Evolutionary conservation across 768 basidiomycete genomes (phyloP), one percentile per base, ranked within the genome.

Genomic region (Kwoniella heveanensis): DNA sequence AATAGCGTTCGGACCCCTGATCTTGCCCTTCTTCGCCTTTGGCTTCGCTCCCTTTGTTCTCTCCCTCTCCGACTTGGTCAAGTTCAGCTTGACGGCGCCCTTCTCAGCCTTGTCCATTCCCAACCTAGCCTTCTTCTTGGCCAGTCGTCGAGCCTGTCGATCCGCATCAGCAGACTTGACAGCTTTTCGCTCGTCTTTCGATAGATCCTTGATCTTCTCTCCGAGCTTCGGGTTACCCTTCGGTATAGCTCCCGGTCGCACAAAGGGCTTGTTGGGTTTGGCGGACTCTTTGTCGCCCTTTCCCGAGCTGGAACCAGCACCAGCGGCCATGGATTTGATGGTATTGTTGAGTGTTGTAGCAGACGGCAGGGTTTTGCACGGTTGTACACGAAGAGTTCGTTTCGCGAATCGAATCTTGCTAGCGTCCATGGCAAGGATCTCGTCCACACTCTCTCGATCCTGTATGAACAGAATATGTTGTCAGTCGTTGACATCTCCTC

Each of bases 381-480:
- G 86, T 75, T 97, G 90, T 2, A 97, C 87, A 22, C 95, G 88
- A 2, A 97, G 83, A 72, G 88, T 92, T 68, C 92, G 90, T 79
- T 95, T 96, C 19, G 91, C 91, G 74, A 97, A 92, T 77, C 90
- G 92, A 77, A 97, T 86, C 68, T 88, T 89, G 49, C 78, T 82
- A 19, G 85, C 83, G 50, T 91, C 88, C 19, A 97, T 81, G 0
- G 90, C 90, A 36, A 99, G 83, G 48, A 97, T 79, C 81, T 97
- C 92, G 77, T 99, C 95, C 0, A 96, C 91, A 76, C 91, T 92
- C 78, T 88, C 87, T 1, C 88, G 87, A 68, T 96, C 92, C 94
- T 98, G 68, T 8, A 36, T 2, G 49, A 3, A 36, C n/a, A n/a
- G n/a, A n/a, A n/a, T n/a, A n/a, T n/a, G n/a, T n/a, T n/a, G n/a